Base-by-base conservation (phyloP, 2,329 filamentous ascomycete genomes). In the Ceratocystis huliohia region DNA sequence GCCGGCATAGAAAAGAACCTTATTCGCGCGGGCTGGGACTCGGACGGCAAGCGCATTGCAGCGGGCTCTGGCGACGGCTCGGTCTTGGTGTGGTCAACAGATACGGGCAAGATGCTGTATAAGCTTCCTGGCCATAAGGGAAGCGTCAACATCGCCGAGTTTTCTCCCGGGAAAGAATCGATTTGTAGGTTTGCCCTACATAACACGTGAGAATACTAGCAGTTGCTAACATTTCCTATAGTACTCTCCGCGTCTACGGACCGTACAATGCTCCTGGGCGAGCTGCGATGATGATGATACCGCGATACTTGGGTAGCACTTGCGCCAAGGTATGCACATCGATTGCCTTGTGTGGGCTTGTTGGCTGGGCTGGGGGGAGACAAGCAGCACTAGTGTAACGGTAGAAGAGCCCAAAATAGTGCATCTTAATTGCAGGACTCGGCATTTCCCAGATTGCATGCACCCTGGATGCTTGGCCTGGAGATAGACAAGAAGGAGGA, bases 91-190 rank as follows among this genome's bases (percentile, higher is more conserved):
- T 99, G 94, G 94, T 92, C 94, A 63, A 85, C 81, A 66, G 86
- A 89, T 73, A 88, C 84, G n/a, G 92, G 89, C 67, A 97, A 95
- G 78, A 80, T 99, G 71, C 76, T 96, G 69, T 95, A 96, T 77
- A 97, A 97, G 77, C 81, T 99, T 64, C 94, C 94, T 0, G 94
- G 94, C 0, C 94, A 99, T 75, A 94, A 91, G 76, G 94, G 93
- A 44, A 90, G 89, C 0, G 94, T 97, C 64, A 99, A 97, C 74
- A 91, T 93, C 74, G 93, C 93, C 65, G 88, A 95, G 71, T 95
- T 99, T 74, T 88, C 90, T 62, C 91, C 93, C 3, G 83, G 84
- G 48, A 84, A 88, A 68, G 91, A 96, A 71, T 91, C 91, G 22
- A 88, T 96, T 69, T 83, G 92, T 96, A 82, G 86, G 90, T 85